These are phyloP conservation scores for Termitomyces eurrhizus DNA, from an alignment of 768 basidiomycete genomes.

Conservation along the genomic window DNA sequence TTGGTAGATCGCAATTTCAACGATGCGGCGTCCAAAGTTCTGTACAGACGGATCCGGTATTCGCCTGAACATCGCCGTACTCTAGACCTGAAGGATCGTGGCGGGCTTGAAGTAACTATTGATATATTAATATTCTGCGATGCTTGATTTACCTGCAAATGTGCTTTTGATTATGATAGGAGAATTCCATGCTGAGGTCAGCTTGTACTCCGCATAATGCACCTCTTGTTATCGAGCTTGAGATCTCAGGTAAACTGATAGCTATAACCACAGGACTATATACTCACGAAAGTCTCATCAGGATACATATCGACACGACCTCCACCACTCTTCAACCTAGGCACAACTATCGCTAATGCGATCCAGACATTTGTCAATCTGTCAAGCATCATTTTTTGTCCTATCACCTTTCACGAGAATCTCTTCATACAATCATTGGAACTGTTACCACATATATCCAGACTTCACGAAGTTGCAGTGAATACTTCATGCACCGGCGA, in stretches of 20 bases:
- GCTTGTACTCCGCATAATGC: conserved; percentile 38
- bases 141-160: neutral
- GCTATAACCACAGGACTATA: neutral
- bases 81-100: conserved; percentile 33
- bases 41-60: conserved; percentile 44
- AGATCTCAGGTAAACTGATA: conserved; percentile 38
- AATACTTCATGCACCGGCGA: conserved; percentile 34
- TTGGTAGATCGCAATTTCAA: conserved; percentile 46
- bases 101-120: conserved; percentile 31
- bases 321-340: conserved; percentile 26
- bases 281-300: conserved; percentile 5
- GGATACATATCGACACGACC: conserved; percentile 24
- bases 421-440: conserved; percentile 28
- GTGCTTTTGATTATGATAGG: conserved; percentile 16
- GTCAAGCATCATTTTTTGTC: conserved; percentile 27
- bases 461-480: conserved; percentile 27
- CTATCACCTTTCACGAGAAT: conserved; percentile 29
- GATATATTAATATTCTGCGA: conserved; percentile 11
- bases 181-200: conserved; percentile 33
- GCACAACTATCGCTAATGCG: conserved; percentile 24
- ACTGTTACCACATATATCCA: conserved; percentile 14
- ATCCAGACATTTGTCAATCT: conserved; percentile 31
- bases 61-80: conserved; percentile 29
- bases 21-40: conserved; percentile 36
- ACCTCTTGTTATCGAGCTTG: conserved; percentile 35